Evolutionary conservation across 2,329 filamentous ascomycete genomes (phyloP), one percentile per base, ranked within the genome.

Genomic region (Colletotrichum sp.): DNA sequence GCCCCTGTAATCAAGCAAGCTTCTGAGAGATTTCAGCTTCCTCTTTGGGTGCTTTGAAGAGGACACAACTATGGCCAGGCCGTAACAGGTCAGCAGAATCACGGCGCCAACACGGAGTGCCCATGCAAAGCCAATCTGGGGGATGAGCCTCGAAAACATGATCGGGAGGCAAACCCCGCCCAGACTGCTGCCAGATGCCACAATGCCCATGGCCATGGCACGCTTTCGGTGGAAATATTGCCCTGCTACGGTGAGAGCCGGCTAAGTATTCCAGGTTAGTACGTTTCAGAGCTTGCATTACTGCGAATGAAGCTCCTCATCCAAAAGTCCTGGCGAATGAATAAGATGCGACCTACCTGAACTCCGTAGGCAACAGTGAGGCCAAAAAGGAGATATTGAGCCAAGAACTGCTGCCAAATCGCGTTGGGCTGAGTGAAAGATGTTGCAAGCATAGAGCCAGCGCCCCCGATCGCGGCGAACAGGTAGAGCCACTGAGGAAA

Each of bases 141-240:
- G 85, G 75, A 93, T 85, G 75, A 93, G 85, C 75, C 90, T 86
- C 74, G 91, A 84, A 69, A 86, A 88, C 75, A 94, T 87, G 77
- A 94, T 91, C 60, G 94, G 83, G 73, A 94, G 91, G 15, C 90
- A 85, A 59, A 87, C 84, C 28, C 90, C 90, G 3, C 90, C 90
- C 5, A 91, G 78, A 8, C 88, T 89, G 1, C 88, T 89, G 9
- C 91, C 90, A 4, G 88, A 86, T 3, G 88, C 87, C 77, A 88
- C 85, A 77, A 91, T 84, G 13, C 90, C 90, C 27, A 90, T 87
- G 16, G 90, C 90, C 36, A 88, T 82, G 28, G 87, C 90, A n/a
- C 90, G 87, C 87, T 75, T 77, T 57, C 78, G 78, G 36, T 70
- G 79, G 77, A 88, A 88, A 77, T 88, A 88, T 68, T 84, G 80